Evolutionary conservation across 2,329 filamentous ascomycete species (phyloP).

Genomic region (Ceratocystis colombiana): DNA sequence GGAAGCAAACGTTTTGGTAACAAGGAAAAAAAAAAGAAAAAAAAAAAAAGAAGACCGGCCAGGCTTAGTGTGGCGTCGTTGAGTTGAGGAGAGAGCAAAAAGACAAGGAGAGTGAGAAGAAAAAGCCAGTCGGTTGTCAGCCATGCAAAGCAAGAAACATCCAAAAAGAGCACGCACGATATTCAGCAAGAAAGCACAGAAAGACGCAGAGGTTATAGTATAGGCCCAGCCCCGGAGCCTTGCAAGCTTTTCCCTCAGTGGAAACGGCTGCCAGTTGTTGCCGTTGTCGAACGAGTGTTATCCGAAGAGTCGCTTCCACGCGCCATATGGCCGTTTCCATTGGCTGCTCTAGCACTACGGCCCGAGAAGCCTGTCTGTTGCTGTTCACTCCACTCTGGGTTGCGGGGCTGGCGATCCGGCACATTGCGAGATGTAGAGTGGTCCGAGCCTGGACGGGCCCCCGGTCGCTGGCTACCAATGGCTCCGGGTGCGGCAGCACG

Average conservation of each 20-base stretch:
- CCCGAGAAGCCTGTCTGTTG: slow-evolving; percentile 43
- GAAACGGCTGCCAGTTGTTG: slow-evolving; percentile 30
- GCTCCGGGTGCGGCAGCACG: slow-evolving; percentile 46
- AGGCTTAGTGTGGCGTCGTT: not conserved
- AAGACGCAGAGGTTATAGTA: not conserved
- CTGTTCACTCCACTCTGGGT: slow-evolving; percentile 49
- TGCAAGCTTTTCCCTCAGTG: slow-evolving; percentile 15
- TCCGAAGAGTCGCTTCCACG: slow-evolving; percentile 48
- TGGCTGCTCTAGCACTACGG: slow-evolving; percentile 36
- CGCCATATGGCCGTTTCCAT: slow-evolving; percentile 51
- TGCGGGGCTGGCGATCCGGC: slow-evolving; percentile 54
- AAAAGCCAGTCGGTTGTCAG: not conserved
- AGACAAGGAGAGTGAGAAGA: not conserved
- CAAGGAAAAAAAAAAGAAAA: not conserved
- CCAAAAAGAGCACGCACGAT: not conserved
- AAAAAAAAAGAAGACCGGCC: not conserved
- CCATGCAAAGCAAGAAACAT: not conserved
- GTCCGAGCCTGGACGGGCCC: slow-evolving; percentile 27
- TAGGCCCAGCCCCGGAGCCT: no score
- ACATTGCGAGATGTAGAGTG: slow-evolving; percentile 36
- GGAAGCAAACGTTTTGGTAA: slow-evolving; percentile 5
- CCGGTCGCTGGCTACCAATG: slow-evolving; percentile 55
- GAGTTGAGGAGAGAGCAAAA: not conserved
- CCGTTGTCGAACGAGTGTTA: slow-evolving; percentile 35
- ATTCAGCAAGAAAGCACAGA: slow-evolving; percentile 12